Evolutionary conservation across 345 rosid genomes (phyloP).

Genomic region (Eucalyptus camaldulensis): DNA sequence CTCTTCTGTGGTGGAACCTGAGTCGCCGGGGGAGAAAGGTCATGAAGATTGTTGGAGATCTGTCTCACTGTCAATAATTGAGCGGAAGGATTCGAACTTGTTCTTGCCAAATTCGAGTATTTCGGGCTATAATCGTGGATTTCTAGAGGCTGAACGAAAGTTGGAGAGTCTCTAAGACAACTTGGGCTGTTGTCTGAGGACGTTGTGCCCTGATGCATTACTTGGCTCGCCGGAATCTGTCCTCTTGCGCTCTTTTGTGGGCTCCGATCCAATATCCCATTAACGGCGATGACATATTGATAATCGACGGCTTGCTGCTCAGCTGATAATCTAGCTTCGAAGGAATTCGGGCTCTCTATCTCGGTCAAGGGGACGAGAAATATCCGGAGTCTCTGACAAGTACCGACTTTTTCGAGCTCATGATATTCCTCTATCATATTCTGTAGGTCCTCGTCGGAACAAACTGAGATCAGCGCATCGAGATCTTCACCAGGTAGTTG

Average conservation of each 20-base stretch:
- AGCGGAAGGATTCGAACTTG: constrained; percentile 14
- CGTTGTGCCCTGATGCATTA: constrained; percentile 1
- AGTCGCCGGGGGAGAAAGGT: constrained; percentile 23
- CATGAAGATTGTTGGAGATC: constrained; percentile 8
- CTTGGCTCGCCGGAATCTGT: neutral
- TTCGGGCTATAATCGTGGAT: constrained; percentile 29
- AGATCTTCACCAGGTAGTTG: constrained; percentile 97
- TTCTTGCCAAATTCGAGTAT: constrained; percentile 11
- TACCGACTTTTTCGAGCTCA: constrained; percentile 45
- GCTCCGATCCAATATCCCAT: constrained; percentile 47
- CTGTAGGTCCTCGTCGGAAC: constrained; percentile 74
- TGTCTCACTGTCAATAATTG: constrained; percentile 13
- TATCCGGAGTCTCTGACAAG: constrained; percentile 61
- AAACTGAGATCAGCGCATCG: constrained; percentile 75
- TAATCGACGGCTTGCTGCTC: constrained; percentile 34
- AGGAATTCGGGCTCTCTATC: constrained; percentile 38
- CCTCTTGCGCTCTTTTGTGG: constrained; percentile 23
- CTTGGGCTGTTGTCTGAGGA: constrained; percentile 36
- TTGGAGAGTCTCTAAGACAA: constrained; percentile 32
- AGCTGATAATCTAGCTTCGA: constrained; percentile 22
- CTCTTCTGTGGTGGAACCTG: constrained; percentile 17
- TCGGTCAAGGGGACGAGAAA: constrained; percentile 55
- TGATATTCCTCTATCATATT: constrained; percentile 79
- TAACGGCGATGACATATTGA: constrained; percentile 60
- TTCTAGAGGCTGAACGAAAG: constrained; percentile 25